These are phyloP conservation scores for Vitis hybrid DNA, from an alignment of 177 flowering plant genomes.

Conservation along the genomic window DNA sequence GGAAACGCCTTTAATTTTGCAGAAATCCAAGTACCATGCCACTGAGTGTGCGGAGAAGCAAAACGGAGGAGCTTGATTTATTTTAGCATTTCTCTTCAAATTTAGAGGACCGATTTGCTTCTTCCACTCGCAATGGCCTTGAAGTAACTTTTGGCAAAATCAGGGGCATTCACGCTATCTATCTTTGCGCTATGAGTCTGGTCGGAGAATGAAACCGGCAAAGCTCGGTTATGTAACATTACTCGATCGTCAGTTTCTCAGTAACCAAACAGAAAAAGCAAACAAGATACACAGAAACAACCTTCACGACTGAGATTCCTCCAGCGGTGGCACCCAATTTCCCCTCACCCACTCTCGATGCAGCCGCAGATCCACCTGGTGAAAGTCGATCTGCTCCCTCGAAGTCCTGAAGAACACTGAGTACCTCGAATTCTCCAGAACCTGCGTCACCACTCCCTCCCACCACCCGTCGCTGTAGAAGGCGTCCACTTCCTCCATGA, in stretches of 20 bases:
- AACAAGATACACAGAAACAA: background rate
- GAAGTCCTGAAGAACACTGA: conserved; percentile 27
- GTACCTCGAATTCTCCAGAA: conserved; percentile 10
- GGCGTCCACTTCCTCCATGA: conserved; percentile 31
- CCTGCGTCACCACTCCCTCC: conserved; percentile 25
- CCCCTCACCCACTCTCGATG: conserved; percentile 14
- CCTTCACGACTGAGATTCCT: background rate
- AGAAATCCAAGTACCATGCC: no score
- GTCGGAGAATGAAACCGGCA: no score
- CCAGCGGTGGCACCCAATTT: conserved; percentile 11
- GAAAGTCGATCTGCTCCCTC: conserved; percentile 15
- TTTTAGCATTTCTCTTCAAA: no score
- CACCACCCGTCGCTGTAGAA: conserved; percentile 38
- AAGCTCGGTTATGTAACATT: background rate
- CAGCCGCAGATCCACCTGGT: background rate
- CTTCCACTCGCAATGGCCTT: no score
- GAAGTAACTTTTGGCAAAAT: no score
- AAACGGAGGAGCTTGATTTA: no score
- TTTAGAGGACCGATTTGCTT: no score
- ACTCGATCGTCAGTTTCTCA: background rate
- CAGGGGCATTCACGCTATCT: no score
- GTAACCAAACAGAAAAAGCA: background rate
- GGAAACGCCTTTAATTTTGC: no score
- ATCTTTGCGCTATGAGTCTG: no score
- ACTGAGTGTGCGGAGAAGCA: no score